Evolutionary conservation across 2,329 filamentous ascomycete species (phyloP), one percentile per base, ranked within the genome.

Genomic region (Exserohilum rostratum): DNA sequence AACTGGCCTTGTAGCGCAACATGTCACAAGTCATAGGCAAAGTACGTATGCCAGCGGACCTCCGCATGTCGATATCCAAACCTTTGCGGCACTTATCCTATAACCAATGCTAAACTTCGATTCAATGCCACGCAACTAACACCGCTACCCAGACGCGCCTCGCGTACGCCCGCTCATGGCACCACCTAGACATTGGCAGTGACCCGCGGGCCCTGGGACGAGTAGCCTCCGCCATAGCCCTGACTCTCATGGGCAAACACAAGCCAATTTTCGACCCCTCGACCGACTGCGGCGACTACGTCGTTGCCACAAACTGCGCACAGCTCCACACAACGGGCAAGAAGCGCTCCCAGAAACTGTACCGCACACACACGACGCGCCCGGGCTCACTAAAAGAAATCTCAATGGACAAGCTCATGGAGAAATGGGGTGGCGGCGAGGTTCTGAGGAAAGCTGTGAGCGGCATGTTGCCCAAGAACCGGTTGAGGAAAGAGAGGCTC

Each of bases 221-320:
- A 37, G 84, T 97, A 46, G 93, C 93, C 58, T 91, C 89, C 48
- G 87, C 89, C 60, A 96, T 97, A 76, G 93, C 93, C 58, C 82
- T 88, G 49, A 83, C 91, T 57, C 86, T 97, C 47, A 97, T 98
- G 93, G 95, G 95, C 79, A 99, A 99, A 83, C 90, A 99, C 84
- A 99, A 99, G 80, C 95, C 95, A 18, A 96, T 95, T 77, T 99
- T 87, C 80, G 91, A 98, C 79, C 95, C 95, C 1, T 96, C 92
- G 18, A 97, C 93, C 58, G 95, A 99, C 83, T 98, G 95, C 83
- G 95, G 95, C 67, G 95, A 99, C 85, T 99, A 99, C 77, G 93
- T 99, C 11, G 93, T 99, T 1, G 93, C 95, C 46, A 91, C 91
- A 33, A 88, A 92, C 76, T 98, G 95, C 81, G 85, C 89, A 35